These are phyloP conservation scores for Phlyctochytrium arcticum DNA, from an alignment of 192 early-diverging fungal species.

Conservation along the genomic window DNA sequence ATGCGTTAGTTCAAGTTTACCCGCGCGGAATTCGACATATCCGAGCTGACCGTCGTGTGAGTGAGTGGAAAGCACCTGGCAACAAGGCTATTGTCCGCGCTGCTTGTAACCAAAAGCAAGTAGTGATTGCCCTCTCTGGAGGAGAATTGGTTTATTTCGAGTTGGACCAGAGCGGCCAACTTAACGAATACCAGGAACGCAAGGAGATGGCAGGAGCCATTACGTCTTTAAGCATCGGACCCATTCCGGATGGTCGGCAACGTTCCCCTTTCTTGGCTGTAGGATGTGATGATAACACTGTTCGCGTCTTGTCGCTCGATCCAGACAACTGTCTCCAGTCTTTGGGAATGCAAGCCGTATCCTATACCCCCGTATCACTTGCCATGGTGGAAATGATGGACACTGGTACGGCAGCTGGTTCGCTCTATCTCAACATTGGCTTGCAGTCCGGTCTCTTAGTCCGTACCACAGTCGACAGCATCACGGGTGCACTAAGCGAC, in stretches of 20 bases:
- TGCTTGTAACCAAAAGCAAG: slow-evolving; percentile 75
- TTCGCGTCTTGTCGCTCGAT: slow-evolving; percentile 82
- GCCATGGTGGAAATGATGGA: slow-evolving; percentile 78
- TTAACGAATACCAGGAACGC: slow-evolving; percentile 84
- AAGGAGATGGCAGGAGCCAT: slow-evolving; percentile 68
- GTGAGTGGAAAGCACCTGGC: slow-evolving; percentile 88
- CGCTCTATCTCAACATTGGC: slow-evolving; percentile 80
- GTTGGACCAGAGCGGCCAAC: slow-evolving; percentile 71
- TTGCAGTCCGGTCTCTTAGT: slow-evolving; percentile 85
- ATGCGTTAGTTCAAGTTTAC: slow-evolving; percentile 83
- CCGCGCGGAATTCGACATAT: slow-evolving; percentile 90
- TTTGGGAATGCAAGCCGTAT: slow-evolving; percentile 55
- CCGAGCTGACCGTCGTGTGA: slow-evolving; percentile 77
- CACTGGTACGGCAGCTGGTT: slow-evolving; percentile 56
- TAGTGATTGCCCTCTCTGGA: slow-evolving; percentile 75
- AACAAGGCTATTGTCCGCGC: slow-evolving; percentile 71
- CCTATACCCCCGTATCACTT: slow-evolving; percentile 64
- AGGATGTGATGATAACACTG: slow-evolving; percentile 88
- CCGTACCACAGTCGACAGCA: slow-evolving; percentile 77
- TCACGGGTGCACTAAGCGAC: slow-evolving; percentile 78
- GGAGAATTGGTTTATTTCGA: slow-evolving; percentile 93
- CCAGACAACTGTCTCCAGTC: slow-evolving; percentile 72
- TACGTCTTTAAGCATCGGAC: slow-evolving; percentile 73
- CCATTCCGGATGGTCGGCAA: slow-evolving; percentile 71
- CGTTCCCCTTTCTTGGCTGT: slow-evolving; percentile 76